Evolutionary conservation across 2,329 filamentous ascomycete genomes (phyloP), one percentile per base, ranked within the genome.

Genomic region (Monosporascus ibericus): DNA sequence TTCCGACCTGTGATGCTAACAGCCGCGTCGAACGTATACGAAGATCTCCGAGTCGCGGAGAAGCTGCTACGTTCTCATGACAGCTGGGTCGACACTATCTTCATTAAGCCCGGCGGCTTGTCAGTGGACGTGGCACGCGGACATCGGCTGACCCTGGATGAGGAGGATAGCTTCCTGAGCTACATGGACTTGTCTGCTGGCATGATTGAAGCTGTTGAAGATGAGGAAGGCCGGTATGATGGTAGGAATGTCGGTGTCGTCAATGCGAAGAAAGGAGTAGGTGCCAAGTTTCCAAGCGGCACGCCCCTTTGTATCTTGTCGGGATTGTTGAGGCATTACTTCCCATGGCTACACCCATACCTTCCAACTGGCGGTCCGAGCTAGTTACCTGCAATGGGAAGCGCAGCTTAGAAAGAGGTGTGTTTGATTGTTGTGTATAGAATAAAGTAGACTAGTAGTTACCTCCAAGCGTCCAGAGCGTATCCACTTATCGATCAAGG

Each of bases 151-250:
- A 74, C 59, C 22, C 50, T 73, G 1, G 61, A 65, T 46, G 60
- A 70, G 8, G 61, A 74, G 48, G 64, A 73, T 48, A 69, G 63
- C 5, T 68, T 68, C 27, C 30, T 79, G 2, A 67, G 63, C 1
- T 79, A 73, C 48, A 39, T 72, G 5, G 76, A 78, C 56, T 57
- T 78, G 17, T 68, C 74, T 1, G 75, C 71, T 1, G 75, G 60
- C 1, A 79, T 79, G 77, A 65, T 78, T 18, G 75, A 79, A 59
- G 70, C 70, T 5, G 74, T 69, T 0, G 65, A 73, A 36, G 68
- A 69, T 40, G 51, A 56, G 11, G 59, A 66, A 2, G 64, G 63
- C 1, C 48, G 51, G 0, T 68, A 63, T 30, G 60, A 67, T 27
- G 50, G 49, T 25, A 53, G 51, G 49, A 64, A 63, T 54, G 60